Percentiles rank a stretch among this genome's conserved stretches.
These are phyloP conservation scores for Rhododendron henanense DNA, from an alignment of 148 eudicot genomes.

Conservation along the genomic window DNA sequence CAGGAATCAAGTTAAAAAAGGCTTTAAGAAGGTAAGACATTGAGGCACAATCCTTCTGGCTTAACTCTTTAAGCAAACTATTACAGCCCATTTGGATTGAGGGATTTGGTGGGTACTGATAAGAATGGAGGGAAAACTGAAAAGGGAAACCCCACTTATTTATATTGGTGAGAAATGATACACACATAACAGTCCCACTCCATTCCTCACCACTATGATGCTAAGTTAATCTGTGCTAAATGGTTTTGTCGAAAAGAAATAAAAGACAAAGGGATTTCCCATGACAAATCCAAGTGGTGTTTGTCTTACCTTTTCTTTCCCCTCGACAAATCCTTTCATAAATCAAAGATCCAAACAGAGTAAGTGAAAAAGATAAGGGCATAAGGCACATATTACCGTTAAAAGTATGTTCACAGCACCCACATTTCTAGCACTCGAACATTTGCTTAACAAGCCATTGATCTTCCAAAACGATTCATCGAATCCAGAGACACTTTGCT, in stretches of 20 bases:
- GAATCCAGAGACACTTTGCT: background rate
- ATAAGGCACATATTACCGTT: background rate
- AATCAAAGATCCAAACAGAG: background rate
- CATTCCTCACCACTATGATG: background rate
- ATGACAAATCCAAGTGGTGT: background rate
- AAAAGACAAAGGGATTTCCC: background rate
- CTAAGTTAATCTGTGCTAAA: background rate
- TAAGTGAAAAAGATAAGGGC: background rate
- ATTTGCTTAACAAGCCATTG: slow-evolving; percentile 12
- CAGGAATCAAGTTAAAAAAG: background rate
- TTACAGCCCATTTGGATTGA: background rate
- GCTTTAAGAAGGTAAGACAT: background rate
- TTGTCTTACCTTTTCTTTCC: background rate
- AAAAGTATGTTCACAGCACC: slow-evolving; percentile 6
- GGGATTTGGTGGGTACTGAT: background rate
- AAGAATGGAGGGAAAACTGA: background rate
- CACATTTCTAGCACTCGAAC: slow-evolving; percentile 3
- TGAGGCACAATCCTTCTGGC: background rate
- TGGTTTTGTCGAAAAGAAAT: background rate
- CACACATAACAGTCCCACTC: background rate
- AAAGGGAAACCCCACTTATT: background rate
- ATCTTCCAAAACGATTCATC: slow-evolving; percentile 10
- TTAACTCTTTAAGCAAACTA: background rate
- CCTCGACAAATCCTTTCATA: background rate
- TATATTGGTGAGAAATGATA: background rate